Conservation (phyloP, 2,329 filamentous ascomycete species). For the Calonectria montana region DNA sequence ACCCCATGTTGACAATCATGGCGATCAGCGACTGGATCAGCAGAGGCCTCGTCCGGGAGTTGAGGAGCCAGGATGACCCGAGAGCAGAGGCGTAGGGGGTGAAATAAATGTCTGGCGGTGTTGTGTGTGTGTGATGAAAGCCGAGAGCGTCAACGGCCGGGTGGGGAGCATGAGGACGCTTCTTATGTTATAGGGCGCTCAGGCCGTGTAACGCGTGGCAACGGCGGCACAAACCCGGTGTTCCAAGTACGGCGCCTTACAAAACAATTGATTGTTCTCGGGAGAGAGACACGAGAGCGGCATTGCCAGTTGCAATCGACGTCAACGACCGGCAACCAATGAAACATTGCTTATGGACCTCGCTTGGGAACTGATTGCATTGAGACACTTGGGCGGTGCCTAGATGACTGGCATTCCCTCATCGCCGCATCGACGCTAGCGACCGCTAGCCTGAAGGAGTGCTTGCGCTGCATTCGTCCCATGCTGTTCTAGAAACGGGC, state of each 20-base stretch:
- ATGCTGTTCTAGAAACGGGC: background rate
- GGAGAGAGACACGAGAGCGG: too few relatives aligned
- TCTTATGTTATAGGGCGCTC: too few relatives aligned
- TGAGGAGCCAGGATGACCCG: background rate
- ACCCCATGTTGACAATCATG: constrained; percentile 81
- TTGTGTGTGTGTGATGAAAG: too few relatives aligned
- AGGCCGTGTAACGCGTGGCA: too few relatives aligned
- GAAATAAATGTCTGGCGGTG: background rate
- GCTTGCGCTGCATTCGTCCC: background rate
- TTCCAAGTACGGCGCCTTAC: background rate
- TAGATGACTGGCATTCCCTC: background rate
- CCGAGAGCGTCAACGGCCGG: too few relatives aligned
- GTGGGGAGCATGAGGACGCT: too few relatives aligned
- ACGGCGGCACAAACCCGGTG: too few relatives aligned
- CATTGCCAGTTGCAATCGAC: background rate
- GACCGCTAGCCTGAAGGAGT: background rate
- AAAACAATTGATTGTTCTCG: too few relatives aligned
- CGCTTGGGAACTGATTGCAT: background rate
- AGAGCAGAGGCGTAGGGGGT: background rate
- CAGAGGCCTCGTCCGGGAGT: background rate
- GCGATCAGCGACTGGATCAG: constrained; percentile 61
- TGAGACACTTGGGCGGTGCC: background rate
- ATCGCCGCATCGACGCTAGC: background rate
- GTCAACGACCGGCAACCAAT: background rate
- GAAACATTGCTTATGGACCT: background rate